Conservation (phyloP, 2,329 filamentous ascomycete genomes). For the Byssochlamys sp. region DNA sequence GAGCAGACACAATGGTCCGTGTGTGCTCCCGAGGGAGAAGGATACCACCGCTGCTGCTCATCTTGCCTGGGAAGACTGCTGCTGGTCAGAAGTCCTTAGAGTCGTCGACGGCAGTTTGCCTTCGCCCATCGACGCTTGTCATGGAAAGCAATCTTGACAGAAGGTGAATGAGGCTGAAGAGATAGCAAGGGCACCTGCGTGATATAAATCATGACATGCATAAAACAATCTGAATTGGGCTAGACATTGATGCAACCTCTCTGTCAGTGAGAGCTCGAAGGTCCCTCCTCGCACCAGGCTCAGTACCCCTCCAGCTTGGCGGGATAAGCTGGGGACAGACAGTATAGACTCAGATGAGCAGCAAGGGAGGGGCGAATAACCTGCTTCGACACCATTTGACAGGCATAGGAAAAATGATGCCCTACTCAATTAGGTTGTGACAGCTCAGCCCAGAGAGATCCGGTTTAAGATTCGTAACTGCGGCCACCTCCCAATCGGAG, state of each 20-base stretch:
- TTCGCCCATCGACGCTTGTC: not conserved
- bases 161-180: not conserved
- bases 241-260: not conserved
- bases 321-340: not conserved
- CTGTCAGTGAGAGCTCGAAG: not conserved
- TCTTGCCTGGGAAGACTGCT: not conserved
- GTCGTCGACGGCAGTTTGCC: not conserved
- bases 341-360: conserved; percentile 4
- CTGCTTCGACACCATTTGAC: conserved; percentile 1
- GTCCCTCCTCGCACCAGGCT: not conserved
- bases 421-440: not conserved
- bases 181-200: not conserved
- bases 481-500: not conserved
- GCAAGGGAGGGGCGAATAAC: conserved; percentile 15
- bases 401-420: not conserved
- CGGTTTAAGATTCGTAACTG: not conserved
- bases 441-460: not conserved
- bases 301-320: not conserved
- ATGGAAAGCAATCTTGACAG: not conserved
- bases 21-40: conserved; percentile 11
- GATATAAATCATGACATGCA: not conserved
- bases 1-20: conserved; percentile 14
- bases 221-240: not conserved
- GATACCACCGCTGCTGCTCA: conserved; percentile 9
- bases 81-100: not conserved